Conservation (phyloP, 2,329 filamentous ascomycete species). For the Arthrobotrys megalospora region DNA sequence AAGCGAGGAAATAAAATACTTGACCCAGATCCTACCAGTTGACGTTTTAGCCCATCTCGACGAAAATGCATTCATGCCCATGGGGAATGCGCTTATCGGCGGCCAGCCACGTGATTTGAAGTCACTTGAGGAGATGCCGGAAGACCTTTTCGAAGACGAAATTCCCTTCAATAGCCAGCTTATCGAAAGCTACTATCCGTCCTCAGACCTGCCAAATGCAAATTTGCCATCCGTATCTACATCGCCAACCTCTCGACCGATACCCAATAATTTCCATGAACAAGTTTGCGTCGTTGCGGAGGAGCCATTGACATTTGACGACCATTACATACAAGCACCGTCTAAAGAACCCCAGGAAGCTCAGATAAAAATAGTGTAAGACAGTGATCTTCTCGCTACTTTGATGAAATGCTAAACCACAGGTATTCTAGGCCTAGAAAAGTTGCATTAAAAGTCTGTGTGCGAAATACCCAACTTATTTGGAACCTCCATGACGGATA, state of each 20-base stretch:
- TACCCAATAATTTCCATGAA: constrained; percentile 71
- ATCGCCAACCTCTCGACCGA: constrained; percentile 62
- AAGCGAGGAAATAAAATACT: constrained; percentile 85
- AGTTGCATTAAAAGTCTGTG: constrained; percentile 79
- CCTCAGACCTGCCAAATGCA: constrained; percentile 64
- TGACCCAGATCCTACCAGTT: constrained; percentile 87
- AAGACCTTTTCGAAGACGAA: constrained; percentile 68
- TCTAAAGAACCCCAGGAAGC: constrained; percentile 16
- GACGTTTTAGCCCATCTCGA: constrained; percentile 92
- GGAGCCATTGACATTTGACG: constrained; percentile 79
- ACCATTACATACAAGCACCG: constrained; percentile 67
- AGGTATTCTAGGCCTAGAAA: constrained; percentile 26
- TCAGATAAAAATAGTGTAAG: constrained; percentile 45
- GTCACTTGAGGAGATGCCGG: constrained; percentile 67
- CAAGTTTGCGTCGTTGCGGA: constrained; percentile 73
- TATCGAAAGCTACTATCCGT: constrained; percentile 73
- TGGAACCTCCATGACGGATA: constrained; percentile 99
- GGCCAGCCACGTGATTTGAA: constrained; percentile 69
- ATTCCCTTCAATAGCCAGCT: constrained; percentile 69
- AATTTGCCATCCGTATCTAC: constrained; percentile 64
- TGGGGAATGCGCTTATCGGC: constrained; percentile 42
- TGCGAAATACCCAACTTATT: constrained; percentile 91
- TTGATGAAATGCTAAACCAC: neutral
- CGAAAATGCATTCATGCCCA: constrained; percentile 80
- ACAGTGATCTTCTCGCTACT: neutral